Evolutionary conservation across 176 grass and related monocot genomes (phyloP).

Genomic region (Elymus sibiricus): DNA sequence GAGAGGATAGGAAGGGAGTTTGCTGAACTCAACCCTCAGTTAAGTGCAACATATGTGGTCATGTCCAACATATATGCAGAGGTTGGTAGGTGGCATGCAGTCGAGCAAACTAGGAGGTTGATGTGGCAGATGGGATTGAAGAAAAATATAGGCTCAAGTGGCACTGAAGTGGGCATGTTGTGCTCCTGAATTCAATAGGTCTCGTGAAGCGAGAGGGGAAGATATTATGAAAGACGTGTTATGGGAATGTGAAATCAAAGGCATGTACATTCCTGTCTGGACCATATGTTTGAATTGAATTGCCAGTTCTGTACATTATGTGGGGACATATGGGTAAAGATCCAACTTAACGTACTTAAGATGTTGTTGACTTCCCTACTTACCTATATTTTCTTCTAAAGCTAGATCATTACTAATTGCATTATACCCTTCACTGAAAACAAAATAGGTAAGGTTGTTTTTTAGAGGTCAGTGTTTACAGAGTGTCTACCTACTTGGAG

Average conservation of each 20-base stretch:
- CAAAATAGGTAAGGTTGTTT: background rate
- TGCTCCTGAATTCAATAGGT: conserved; percentile 1
- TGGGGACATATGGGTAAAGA: background rate
- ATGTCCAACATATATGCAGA: conserved; percentile 42
- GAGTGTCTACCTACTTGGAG: background rate
- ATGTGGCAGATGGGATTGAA: conserved; percentile 39
- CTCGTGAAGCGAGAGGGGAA: background rate
- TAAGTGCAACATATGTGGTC: conserved; percentile 40
- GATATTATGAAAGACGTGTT: background rate
- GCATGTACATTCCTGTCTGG: background rate
- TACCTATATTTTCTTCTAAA: background rate
- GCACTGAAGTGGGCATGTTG: conserved; percentile 20
- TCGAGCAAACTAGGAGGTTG: conserved; percentile 20
- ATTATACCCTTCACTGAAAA: background rate
- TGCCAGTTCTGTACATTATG: background rate
- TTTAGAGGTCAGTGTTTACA: background rate
- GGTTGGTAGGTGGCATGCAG: conserved; percentile 31
- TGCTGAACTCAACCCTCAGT: conserved; percentile 38
- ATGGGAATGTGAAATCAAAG: background rate
- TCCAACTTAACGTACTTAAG: background rate
- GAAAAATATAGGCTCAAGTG: conserved; percentile 45
- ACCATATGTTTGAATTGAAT: background rate
- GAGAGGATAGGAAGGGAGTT: conserved; percentile 33
- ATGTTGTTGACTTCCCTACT: background rate
- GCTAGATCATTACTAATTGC: background rate